Base-by-base conservation (phyloP, 352 stramenopile species). In the Globisporangium nagaii region DNA sequence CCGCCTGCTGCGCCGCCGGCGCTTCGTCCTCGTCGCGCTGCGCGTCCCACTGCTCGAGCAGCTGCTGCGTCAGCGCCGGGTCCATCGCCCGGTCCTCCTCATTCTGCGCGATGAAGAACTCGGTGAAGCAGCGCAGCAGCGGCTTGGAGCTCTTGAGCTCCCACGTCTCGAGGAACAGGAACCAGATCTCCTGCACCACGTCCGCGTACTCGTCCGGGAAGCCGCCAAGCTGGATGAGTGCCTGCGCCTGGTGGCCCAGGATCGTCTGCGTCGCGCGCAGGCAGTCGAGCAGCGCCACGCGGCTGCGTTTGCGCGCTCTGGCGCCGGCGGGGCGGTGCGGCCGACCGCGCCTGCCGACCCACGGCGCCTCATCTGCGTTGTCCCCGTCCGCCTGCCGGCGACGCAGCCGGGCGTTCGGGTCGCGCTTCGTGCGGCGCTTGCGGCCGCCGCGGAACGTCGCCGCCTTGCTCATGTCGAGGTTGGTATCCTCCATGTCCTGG, bases 401-500 rank as follows among this genome's bases (percentile, higher is more conserved):
- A 20, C 42, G 8, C 6, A 5, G 17, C 9, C 25, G 17, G 58
- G n/a, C 22, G n/a, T 37, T 73, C 8, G 64, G 56, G 49, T 41
- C 53, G 22, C 53, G 56, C 57, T 68, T 68, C 34, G 79, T 75
- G 19, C n/a, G n/a, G n/a, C n/a, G n/a, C n/a, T n/a, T n/a, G n/a
- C n/a, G n/a, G n/a, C n/a, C n/a, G n/a, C n/a, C n/a, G n/a, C n/a
- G n/a, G n/a, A n/a, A n/a, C n/a, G 60, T 66, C 28, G 55, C 43
- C 8, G 75, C 62, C 9, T 60, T 65, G 3, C 46, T 48, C 9
- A 73, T 35, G 60, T 88, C 75, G 30, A 87, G 39, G 2, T 67
- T 71, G 63, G 79, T 87, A 66, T 94, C 84, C 43, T 94, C 81
- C 24, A 73, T 67, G 35, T 92, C 81, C 44, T 89, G 80, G 37